Evolutionary conservation across 2,329 filamentous ascomycete genomes (phyloP).

Genomic region (Pezicula radicicola): DNA sequence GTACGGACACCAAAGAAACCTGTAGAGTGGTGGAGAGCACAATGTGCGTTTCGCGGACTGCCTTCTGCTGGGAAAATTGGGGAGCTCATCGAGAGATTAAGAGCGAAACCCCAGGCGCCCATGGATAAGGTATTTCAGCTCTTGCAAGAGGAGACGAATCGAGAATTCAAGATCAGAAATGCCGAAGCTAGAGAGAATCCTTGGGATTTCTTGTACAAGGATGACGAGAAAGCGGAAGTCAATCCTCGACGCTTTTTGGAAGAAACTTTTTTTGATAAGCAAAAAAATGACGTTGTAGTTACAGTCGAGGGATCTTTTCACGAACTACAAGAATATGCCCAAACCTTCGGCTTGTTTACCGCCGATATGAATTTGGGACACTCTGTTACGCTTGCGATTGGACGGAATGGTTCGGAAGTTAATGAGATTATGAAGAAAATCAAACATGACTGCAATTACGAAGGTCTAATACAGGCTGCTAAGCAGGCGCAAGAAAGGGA

Average conservation of each 20-base stretch:
- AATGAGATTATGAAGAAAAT: conserved; percentile 4
- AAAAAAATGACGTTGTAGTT: conserved; percentile 1
- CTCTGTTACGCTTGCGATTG: neutral
- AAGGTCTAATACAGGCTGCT: too few species aligned
- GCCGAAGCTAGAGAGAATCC: conserved; percentile 11
- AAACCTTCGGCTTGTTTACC: conserved; percentile 3
- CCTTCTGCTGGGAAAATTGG: too few species aligned
- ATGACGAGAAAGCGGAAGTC: conserved; percentile 17
- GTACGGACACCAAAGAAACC: conserved; percentile 1
- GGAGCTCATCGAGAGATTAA: conserved; percentile 1
- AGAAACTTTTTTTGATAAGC: conserved; percentile 3
- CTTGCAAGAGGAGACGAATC: conserved; percentile 39
- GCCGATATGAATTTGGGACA: neutral
- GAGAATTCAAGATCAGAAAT: conserved; percentile 27
- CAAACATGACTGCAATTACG: too few species aligned
- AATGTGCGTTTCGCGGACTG: conserved; percentile 10
- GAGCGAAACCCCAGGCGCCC: conserved; percentile 53
- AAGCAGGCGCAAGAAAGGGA: too few species aligned
- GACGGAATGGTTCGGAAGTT: conserved; percentile 2
- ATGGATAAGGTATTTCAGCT: conserved; percentile 61
- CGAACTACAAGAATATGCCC: neutral
- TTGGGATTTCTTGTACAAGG: conserved; percentile 7
- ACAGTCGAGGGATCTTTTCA: neutral
- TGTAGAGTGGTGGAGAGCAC: conserved; percentile 8
- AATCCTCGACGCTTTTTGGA: conserved; percentile 5